Evolutionary conservation across 176 grass and related monocot species (phyloP), one percentile per base, ranked within the genome.

Genomic region (Hsuehochloa calcarea): DNA sequence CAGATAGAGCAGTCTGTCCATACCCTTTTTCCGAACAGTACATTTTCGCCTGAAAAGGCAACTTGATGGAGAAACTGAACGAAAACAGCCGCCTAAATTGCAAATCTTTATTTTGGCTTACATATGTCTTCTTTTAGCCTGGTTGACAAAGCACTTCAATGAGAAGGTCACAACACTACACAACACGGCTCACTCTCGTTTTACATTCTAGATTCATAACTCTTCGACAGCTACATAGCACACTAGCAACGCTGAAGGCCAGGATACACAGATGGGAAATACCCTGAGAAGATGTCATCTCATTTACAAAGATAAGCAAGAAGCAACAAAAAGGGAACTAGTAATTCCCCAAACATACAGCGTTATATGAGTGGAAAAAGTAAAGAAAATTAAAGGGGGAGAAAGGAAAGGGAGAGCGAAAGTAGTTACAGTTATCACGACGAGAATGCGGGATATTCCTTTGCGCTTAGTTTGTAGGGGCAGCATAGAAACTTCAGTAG

Each of bases 31-130:
- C 40, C 4, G 46, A 47, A 47, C 4, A 47, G 46, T 47, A 47
- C 16, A 22, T 59, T 87, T 87, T 87, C 69, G 39, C 65, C 46
- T n/a, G 29, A 63, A 81, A 87, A 45, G 60, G 77, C 43, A 82
- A 52, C 8, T 70, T 41, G 65, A 73, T 72, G 59, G 85, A 51
- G 59, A 63, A 63, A 81, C 55, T 50, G 41, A 60, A 81, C 8
- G 5, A 87, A 50, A 71, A 72, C 25, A 34, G 31, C 31, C 35
- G 65, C 63, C 67, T 72, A 61, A 44, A 61, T 47, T 87, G 65
- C 40, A 74, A 7, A 29, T 23, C 25, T 71, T 62, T 37, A 72
- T 39, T 65, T 71, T 60, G 59, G 20, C 52, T 55, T 55, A 22
- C 19, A 55, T 54, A 20, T 55, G 52, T 51, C 10, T 37, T 75